Conservation (phyloP, 2,329 filamentous ascomycete genomes). For the Talaromyces marneffei region DNA sequence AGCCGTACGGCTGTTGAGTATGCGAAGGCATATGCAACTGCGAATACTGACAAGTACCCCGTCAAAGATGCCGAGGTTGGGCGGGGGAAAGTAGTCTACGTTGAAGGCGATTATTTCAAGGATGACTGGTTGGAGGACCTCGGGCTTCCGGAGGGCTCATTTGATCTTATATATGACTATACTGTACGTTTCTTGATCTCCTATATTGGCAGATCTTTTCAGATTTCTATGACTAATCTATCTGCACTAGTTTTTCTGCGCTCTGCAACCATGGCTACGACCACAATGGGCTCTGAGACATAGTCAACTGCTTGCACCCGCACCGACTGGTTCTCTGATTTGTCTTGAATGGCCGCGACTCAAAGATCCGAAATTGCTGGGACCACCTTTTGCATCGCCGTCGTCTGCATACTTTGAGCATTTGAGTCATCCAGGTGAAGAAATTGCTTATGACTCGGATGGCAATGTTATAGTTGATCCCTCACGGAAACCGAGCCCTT, state of each 20-base stretch:
- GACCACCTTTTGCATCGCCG: conserved; percentile 68
- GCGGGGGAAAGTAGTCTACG: conserved; percentile 35
- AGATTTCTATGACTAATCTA: conserved; percentile 5
- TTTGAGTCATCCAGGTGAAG: conserved; percentile 62
- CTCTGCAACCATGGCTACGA: conserved; percentile 50
- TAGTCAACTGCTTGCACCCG: conserved; percentile 47
- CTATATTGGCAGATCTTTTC: not conserved
- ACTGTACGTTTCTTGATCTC: conserved; percentile 41
- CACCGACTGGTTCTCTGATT: conserved; percentile 46
- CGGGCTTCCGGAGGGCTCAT: conserved; percentile 29
- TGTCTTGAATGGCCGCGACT: conserved; percentile 73
- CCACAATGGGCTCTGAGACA: conserved; percentile 54
- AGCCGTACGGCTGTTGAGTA: conserved; percentile 46
- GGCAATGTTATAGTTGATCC: conserved; percentile 47
- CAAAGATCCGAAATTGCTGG: conserved; percentile 59
- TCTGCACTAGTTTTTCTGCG: conserved; percentile 51
- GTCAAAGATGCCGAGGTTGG: conserved; percentile 31
- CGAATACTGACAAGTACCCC: conserved; percentile 31
- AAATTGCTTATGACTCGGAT: conserved; percentile 56
- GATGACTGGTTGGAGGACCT: conserved; percentile 37
- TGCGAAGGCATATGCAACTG: conserved; percentile 30
- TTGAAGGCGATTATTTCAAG: conserved; percentile 43
- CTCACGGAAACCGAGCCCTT: conserved; percentile 37
- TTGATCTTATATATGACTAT: conserved; percentile 56
- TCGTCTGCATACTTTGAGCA: conserved; percentile 67